phyloP scores from a whole-genome alignment of 148 eudicot species.

The Rhododendron williamsianum region DNA sequence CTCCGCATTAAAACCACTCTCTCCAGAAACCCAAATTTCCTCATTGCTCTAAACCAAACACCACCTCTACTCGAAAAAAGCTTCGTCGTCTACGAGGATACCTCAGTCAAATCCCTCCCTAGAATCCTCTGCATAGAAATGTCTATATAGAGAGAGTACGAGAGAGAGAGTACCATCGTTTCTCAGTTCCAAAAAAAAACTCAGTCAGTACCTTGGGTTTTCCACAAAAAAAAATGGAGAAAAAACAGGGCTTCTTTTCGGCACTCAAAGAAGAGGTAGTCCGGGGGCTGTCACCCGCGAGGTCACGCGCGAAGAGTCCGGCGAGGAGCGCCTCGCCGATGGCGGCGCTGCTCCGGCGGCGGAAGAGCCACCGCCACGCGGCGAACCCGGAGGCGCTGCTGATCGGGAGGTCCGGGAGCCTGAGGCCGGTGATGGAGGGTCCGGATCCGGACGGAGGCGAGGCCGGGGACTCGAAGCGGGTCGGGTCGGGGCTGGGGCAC shows the following conservation, averaged over 20 bases:
- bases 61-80: neutral
- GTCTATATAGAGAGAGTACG: neutral
- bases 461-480: conserved; percentile 41
- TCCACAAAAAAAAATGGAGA: conserved; percentile 38
- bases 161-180: neutral
- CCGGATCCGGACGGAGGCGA: conserved; percentile 59
- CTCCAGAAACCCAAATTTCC: neutral
- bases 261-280: conserved; percentile 71
- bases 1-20: neutral
- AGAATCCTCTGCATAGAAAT: neutral
- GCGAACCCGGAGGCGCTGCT: conserved; percentile 23
- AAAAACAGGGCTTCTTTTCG: conserved; percentile 70
- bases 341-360: conserved; percentile 40
- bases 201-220: too few relatives aligned
- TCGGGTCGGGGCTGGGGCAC: conserved; percentile 32
- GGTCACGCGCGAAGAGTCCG: conserved; percentile 56
- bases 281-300: conserved; percentile 69
- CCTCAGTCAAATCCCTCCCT: neutral
- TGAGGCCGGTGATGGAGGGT: conserved; percentile 58
- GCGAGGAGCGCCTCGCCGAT: conserved; percentile 56
- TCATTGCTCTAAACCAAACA: too few relatives aligned
- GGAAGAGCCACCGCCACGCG: conserved; percentile 22
- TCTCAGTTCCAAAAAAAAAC: neutral
- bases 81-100: conserved; percentile 8
- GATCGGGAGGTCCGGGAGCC: conserved; percentile 42